Percentiles rank a stretch among this genome's conserved stretches.
Conservation (phyloP, 306 rosid genomes). For the Gillenia trifoliata region DNA sequence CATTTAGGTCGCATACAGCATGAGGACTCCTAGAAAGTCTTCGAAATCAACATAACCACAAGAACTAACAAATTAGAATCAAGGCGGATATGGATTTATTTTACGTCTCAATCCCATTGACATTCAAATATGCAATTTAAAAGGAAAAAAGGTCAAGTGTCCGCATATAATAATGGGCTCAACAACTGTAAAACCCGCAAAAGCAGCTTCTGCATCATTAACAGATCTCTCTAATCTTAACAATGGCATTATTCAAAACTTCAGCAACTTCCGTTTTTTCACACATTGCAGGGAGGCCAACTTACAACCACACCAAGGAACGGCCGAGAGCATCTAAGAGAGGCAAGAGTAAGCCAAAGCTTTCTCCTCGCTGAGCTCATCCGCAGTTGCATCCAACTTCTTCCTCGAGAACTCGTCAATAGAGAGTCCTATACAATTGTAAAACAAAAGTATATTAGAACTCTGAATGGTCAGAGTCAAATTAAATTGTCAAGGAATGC, state of each 20-base stretch:
- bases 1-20: background rate
- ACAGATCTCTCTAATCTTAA: conserved; percentile 30
- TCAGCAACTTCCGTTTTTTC: conserved; percentile 16
- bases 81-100: background rate
- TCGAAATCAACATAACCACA: background rate
- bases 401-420: conserved; percentile 87
- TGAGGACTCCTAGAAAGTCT: background rate
- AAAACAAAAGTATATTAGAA: background rate
- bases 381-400: conserved; percentile 79
- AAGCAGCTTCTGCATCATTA: conserved; percentile 35
- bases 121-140: background rate
- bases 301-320: conserved; percentile 2
- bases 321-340: conserved; percentile 27
- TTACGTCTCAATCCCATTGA: background rate
- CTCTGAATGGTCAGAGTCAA: background rate
- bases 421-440: conserved; percentile 51
- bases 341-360: conserved; percentile 92
- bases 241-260: conserved; percentile 54
- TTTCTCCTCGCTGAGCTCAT: conserved; percentile 85
- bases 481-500: background rate
- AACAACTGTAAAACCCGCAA: conserved; percentile 19
- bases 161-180: conserved; percentile 20
- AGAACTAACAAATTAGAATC: background rate
- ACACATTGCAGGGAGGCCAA: conserved; percentile 13
- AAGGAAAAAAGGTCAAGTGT: conserved; percentile 16